Conservation (phyloP, 192 early-diverging fungal genomes). For the Rhizophagus prolifer region DNA sequence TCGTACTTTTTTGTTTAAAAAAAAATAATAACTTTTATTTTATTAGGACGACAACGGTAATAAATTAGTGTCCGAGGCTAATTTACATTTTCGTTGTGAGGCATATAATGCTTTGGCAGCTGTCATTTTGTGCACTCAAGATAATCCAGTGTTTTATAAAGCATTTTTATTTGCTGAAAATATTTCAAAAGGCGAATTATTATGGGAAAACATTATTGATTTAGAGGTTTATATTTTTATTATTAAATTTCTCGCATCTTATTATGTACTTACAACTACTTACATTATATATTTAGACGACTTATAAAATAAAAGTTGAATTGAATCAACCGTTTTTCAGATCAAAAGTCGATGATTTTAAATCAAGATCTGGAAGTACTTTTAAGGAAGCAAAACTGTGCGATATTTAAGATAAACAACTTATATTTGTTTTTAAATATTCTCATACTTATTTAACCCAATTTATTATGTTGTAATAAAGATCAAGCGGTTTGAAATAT, state of each 20-base stretch:
- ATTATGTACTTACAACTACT: neutral
- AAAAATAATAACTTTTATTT: neutral
- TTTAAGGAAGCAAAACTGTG: neutral
- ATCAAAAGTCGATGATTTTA: constrained; percentile 3
- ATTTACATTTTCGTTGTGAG: constrained; percentile 48
- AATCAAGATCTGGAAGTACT: neutral
- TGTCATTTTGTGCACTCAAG: constrained; percentile 59
- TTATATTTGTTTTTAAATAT: neutral
- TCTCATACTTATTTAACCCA: neutral
- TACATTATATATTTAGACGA: neutral
- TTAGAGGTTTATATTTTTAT: constrained; percentile 31
- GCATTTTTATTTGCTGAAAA: constrained; percentile 64
- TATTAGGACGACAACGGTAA: constrained; percentile 30
- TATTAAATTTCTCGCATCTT: neutral
- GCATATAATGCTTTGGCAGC: constrained; percentile 59
- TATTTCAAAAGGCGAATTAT: constrained; percentile 41
- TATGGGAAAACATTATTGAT: constrained; percentile 68
- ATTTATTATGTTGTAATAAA: neutral
- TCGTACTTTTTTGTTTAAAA: neutral
- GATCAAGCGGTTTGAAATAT: constrained; percentile 35
- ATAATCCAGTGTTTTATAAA: constrained; percentile 50
- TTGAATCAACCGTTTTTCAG: neutral
- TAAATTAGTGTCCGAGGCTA: constrained; percentile 9
- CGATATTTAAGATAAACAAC: neutral
- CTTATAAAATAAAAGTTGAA: neutral